A percentile compares a stretch with the other conserved stretches of the same genome.
These are phyloP conservation scores for Volutella citrinella DNA, from an alignment of 2,329 filamentous ascomycete species.

Conservation along the genomic window DNA sequence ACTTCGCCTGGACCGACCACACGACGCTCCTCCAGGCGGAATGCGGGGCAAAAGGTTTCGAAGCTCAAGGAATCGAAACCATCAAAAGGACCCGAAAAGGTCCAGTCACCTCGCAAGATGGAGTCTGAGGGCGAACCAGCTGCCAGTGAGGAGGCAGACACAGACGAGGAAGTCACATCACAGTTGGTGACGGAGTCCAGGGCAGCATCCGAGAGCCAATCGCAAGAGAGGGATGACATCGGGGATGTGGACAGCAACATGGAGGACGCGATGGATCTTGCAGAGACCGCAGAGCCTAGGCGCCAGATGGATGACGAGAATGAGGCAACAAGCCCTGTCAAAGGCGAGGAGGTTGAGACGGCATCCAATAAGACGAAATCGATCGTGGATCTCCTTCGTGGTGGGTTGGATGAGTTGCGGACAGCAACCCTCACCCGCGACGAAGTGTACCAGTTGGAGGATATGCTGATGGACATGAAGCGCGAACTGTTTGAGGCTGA, in stretches of 20 bases:
- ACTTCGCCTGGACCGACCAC: slow-evolving; percentile 16
- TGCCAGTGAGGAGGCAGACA: slow-evolving; percentile 27
- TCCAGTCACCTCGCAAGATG: too few relatives aligned
- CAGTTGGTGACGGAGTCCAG: slow-evolving; percentile 40
- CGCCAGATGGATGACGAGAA: slow-evolving; percentile 6
- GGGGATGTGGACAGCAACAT: slow-evolving; percentile 7
- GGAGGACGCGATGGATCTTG: slow-evolving; percentile 22
- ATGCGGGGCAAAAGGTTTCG: slow-evolving; percentile 16
- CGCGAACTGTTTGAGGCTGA: slow-evolving; percentile 70
- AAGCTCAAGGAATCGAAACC: slow-evolving; percentile 9
- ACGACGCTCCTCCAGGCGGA: slow-evolving; percentile 23
- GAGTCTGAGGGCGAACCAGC: slow-evolving; percentile 5
- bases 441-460: slow-evolving; percentile 70
- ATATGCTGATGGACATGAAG: slow-evolving; percentile 76
- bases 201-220: slow-evolving; percentile 34
- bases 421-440: slow-evolving; percentile 58
- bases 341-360: too few relatives aligned
- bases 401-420: slow-evolving; percentile 55
- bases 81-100: too few relatives aligned
- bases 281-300: too few relatives aligned
- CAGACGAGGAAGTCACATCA: slow-evolving; percentile 40
- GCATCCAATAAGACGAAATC: slow-evolving; percentile 14
- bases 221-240: slow-evolving; percentile 18
- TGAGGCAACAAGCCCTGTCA: too few relatives aligned
- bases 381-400: slow-evolving; percentile 32